phyloP scores from a whole-genome alignment of 805 yeast genomes.

The Scheffersomyces lignosus region DNA sequence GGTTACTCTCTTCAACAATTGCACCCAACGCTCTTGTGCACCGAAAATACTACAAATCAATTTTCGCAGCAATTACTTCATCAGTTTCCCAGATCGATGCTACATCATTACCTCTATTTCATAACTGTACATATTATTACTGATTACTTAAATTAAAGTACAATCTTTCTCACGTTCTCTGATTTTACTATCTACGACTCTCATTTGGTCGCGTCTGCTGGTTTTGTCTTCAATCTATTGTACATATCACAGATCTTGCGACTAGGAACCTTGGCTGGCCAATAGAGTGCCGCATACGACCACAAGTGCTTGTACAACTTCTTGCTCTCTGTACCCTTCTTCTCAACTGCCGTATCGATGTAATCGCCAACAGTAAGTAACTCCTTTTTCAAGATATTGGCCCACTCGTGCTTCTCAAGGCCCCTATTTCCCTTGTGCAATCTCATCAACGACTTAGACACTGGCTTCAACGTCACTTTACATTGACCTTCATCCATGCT shows the following conservation, averaged over 20 bases:
- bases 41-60: no score
- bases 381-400: constrained; percentile 64
- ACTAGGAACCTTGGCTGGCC: constrained; percentile 87
- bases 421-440: constrained; percentile 73
- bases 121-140: no score
- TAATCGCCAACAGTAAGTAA: constrained; percentile 72
- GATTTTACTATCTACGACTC: no score
- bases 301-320: constrained; percentile 66
- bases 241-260: constrained; percentile 76
- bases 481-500: constrained; percentile 78
- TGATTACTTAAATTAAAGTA: no score
- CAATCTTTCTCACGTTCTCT: no score
- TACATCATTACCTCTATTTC: no score
- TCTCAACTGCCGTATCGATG: constrained; percentile 46
- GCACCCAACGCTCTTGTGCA: no score
- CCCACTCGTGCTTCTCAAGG: constrained; percentile 76
- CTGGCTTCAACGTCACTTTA: constrained; percentile 60
- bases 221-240: constrained; percentile 45
- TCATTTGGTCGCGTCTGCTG: not conserved
- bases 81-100: no score
- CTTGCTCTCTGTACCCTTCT: constrained; percentile 29
- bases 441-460: constrained; percentile 62
- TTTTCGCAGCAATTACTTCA: no score
- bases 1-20: no score
- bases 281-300: constrained; percentile 79